Conservation (phyloP, 2,329 filamentous ascomycete genomes). For the Elsinoe necatrix region DNA sequence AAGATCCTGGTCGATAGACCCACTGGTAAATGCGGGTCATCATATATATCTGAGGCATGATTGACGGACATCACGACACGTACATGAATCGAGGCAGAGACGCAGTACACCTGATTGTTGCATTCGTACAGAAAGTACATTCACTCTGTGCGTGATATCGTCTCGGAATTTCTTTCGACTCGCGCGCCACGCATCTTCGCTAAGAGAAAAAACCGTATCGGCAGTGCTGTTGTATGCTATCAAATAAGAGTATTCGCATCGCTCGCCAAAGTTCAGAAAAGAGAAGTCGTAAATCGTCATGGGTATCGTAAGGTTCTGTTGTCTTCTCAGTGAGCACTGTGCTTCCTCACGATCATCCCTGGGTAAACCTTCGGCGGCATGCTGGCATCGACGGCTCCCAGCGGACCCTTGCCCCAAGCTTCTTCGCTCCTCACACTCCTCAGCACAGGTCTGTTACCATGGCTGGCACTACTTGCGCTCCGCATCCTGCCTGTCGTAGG, state of each 20-base stretch:
- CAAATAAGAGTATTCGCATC: background rate
- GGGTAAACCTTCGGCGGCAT: constrained; percentile 11
- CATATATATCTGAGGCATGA: background rate
- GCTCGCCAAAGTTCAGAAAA: background rate
- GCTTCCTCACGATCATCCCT: background rate
- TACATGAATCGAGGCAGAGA: background rate
- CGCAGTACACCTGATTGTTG: background rate
- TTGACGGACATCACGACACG: background rate
- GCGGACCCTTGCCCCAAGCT: background rate
- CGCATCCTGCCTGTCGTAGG: background rate
- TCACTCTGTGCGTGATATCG: background rate
- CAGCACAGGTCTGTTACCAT: background rate
- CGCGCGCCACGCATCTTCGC: background rate
- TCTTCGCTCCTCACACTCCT: constrained; percentile 13
- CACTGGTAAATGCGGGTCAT: background rate
- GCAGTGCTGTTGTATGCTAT: background rate
- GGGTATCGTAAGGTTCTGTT: background rate
- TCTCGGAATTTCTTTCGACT: background rate
- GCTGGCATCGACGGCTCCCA: constrained; percentile 9
- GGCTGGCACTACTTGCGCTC: background rate
- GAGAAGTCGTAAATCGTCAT: background rate
- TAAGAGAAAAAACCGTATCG: background rate
- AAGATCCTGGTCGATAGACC: background rate
- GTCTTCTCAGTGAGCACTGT: background rate
- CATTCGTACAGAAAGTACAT: background rate